Evolutionary conservation across 106 monocot genomes (phyloP), one percentile per base, ranked within the genome.

Genomic region (Dactylorhiza incarnata): DNA sequence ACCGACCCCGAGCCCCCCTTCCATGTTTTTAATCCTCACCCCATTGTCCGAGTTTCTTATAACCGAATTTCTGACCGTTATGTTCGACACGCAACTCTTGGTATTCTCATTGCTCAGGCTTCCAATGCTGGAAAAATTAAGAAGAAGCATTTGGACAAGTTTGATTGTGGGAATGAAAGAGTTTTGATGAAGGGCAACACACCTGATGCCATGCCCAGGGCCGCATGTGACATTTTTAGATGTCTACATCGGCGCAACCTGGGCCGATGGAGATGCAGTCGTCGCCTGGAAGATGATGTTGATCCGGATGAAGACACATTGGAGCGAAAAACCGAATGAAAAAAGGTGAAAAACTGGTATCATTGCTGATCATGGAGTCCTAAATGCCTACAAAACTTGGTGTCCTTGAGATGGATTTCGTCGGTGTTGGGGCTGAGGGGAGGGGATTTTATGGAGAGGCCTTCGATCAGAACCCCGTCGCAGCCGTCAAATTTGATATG

Each of bases 261-360:
- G 94, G 75, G 4, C 97, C 97, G 44, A 99, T 94, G 0, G 97
- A 99, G 74, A 99, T 94, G 86, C 97, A 99, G 77, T 99, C 97
- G 63, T 99, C 97, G 3, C 95, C 95, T 95, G 77, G 8, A 15
- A 5, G 26, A 59, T 2, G n/a, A 43, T 5, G 5, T 56, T 56
- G 17, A 56, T 56, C 56, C n/a, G n/a, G n/a, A n/a, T n/a, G n/a
- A n/a, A n/a, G n/a, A n/a, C n/a, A n/a, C n/a, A n/a, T n/a, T n/a
- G n/a, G n/a, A n/a, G n/a, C n/a, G n/a, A n/a, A n/a, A n/a, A 71
- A 71, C 7, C 6, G 3, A 10, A 37, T 15, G 45, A 53, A n/a
- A n/a, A 26, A 43, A 53, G 9, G n/a, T 6, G 3, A 29, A 8
- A 44, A 25, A 50, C 50, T 50, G 50, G 11, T 75, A 95, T 90